Base-by-base conservation (phyloP, 2,329 filamentous ascomycete species). In the Cordyceps cateniannulata region DNA sequence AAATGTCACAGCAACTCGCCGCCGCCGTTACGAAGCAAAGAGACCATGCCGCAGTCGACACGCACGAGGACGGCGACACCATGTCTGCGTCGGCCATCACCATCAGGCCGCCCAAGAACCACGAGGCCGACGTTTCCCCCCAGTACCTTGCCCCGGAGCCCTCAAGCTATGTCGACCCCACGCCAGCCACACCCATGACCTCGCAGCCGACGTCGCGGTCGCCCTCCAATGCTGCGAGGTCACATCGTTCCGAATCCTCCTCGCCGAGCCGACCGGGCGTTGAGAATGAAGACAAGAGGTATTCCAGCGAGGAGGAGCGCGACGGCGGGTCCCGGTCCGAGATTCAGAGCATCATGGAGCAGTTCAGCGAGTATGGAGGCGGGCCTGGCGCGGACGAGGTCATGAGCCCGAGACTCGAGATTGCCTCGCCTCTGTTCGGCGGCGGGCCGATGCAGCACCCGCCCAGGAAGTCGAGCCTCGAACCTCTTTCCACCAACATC, bases 301-400 rank as follows among this genome's bases (percentile, higher is more conserved):
- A 80, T 59, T 66, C 78, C 40, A 86, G 81, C 66, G 85, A 87
- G 68, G 85, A 86, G 68, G 82, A 85, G 59, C 82, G 84, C 24
- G 86, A 92, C 52, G 83, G 84, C 55, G 85, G 85, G 56, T 91
- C 90, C 1, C 85, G 85, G 62, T 87, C 88, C 6, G 95, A 99
- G 76, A 97, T 99, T 63, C 91, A 97, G 75, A 96, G 84, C 71
- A 98, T 99, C 72, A 98, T 99, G 91, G 91, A 91, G 64, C 95
- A 98, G 74, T 98, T 98, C 68, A 87, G 89, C 66, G 86, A 90
- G 69, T 85, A 85, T 55, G 85, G 85, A 29, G 85, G 86, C 56
- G 90, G 87, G 0, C 88, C 86, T 1, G 87, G 82, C 5, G 85
- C 84, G 63, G 87, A 93, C 55, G 91, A 96, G 72, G 91, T 96